Base-by-base conservation (phyloP, 441 rosid genomes). In the Eutrema salsugineum region DNA sequence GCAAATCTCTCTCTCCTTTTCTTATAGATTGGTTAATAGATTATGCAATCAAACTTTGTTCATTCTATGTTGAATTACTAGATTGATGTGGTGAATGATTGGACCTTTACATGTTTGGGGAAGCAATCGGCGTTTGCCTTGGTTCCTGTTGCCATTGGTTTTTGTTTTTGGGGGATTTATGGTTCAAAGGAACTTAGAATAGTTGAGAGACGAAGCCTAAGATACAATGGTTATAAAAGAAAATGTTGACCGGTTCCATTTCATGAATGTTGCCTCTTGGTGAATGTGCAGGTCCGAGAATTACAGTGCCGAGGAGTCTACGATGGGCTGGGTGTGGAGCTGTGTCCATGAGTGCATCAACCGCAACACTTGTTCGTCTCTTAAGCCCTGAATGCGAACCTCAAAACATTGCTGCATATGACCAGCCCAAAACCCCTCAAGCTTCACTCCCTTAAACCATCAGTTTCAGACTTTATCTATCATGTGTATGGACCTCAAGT, bases 291-390 rank as follows among this genome's bases (percentile, higher is more conserved):
- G 99, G 97, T 68, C 91, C 97, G 11, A 84, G 97, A 71, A 79
- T 88, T 12, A 88, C 97, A 14, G 71, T 83, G 46, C 99, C 99
- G 8, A 88, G 97, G 81, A 86, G 87, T 68, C 87, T 94, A 8
- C 84, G 99, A 32, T 94, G 99, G 99, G 99, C 97, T 72, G 83
- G 83, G 56, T 91, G 94, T 17, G 97, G 99, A 72, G 97, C 96
- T 36, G 59, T 86, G 56, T 81, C 91, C 22, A 75, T 84, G 39
- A 86, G 99, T 75, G 79, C 94, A 71, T 65, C 87, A 51, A 61
- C 92, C 12, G 89, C 97, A 15, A 50, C 83, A 48, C 87, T 91
- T 76, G 97, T 94, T 44, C 87, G 88, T 71, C 89, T 94, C 30
- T 82, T 91, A 27, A 90, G 94, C 64, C 97, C 97, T 16, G 99